Base-by-base conservation (phyloP, 2,329 filamentous ascomycete species). In the Emericellopsis cladophorae region DNA sequence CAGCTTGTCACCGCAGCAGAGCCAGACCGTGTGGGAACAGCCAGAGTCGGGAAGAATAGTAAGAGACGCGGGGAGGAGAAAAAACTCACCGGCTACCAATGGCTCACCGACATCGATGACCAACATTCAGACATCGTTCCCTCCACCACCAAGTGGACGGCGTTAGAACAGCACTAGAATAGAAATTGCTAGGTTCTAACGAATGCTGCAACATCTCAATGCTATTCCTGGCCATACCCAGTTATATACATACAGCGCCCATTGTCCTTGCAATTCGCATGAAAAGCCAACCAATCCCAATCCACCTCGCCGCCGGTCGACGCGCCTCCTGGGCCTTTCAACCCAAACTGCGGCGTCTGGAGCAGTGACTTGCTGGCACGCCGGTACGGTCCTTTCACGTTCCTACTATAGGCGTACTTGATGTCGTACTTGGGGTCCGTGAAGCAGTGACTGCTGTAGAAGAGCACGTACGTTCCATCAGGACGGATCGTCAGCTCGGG, bases 361-460 rank as follows among this genome's bases (percentile, higher is more conserved):
- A 66, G 50, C 45, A 64, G 47, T 40, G 56, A 54, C 18, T 42
- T 43, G 11, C 42, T 40, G 14, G 52, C 56, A 33, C 61, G 54
- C 33, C 44, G 41, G 37, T 65, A 68, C 7, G 62, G 62, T 1
- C 66, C 66, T 33, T 37, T 42, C 31, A 68, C 41, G 37, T 45
- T 46, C 9, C 48, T 44, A 8, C 68, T 60, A 7, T 69, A 71
- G 2, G 77, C 76, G 50, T 76, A 81, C 41, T 69, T 68, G n/a
- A 78, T 64, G 49, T 79, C 71, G 54, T 81, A 81, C 31, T 52
- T 51, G 3, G 66, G 54, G 22, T 67, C 64, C 2, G 65, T 66
- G 54, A 64, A 81, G 56, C 75, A 79, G 42, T 78, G 70, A 34
- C 69, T 72, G 49, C 72, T 77, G 57, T 72, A 82, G 53, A 81